Conservation (phyloP, 495 filamentous ascomycete species). For the Halenospora varia region DNA sequence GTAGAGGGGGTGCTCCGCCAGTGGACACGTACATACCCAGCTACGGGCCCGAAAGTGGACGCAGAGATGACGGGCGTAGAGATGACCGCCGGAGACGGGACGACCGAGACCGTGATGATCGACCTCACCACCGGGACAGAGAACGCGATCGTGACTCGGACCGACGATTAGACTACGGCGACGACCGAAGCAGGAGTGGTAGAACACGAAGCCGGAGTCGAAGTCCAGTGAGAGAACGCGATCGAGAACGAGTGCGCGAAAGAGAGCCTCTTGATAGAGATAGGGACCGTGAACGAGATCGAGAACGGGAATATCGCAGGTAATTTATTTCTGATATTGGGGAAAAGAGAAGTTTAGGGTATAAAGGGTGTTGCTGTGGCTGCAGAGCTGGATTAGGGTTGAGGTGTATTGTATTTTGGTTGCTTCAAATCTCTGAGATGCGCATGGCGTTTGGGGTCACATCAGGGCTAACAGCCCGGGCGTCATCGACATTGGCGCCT, state of each 20-base stretch:
- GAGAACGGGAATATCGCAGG: constrained; percentile 14
- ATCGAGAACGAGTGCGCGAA: constrained; percentile 26
- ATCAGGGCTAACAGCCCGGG: not conserved
- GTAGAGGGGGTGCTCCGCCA: constrained; percentile 15
- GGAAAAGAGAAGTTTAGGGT: not conserved
- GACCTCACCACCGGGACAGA: constrained; percentile 38
- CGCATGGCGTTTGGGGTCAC: constrained; percentile 4
- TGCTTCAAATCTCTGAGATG: too few relatives aligned
- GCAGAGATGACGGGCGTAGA: constrained; percentile 15
- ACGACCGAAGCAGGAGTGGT: constrained; percentile 41
- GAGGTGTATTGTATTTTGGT: not conserved
- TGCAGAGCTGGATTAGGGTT: not conserved
- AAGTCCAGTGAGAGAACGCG: constrained; percentile 38
- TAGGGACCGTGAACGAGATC: constrained; percentile 13
- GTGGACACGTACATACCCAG: constrained; percentile 60
- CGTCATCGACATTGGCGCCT: not conserved
- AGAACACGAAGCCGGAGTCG: constrained; percentile 46
- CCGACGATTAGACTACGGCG: constrained; percentile 38
- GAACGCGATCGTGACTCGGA: constrained; percentile 35
- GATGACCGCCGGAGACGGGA: constrained; percentile 24
- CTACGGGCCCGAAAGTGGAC: constrained; percentile 31
- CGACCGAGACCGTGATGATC: constrained; percentile 38
- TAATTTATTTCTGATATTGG: not conserved
- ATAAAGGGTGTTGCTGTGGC: not conserved
- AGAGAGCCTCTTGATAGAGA: constrained; percentile 17